Base-by-base conservation (phyloP, 768 basidiomycete species). In the Tephrocybe sp. region DNA sequence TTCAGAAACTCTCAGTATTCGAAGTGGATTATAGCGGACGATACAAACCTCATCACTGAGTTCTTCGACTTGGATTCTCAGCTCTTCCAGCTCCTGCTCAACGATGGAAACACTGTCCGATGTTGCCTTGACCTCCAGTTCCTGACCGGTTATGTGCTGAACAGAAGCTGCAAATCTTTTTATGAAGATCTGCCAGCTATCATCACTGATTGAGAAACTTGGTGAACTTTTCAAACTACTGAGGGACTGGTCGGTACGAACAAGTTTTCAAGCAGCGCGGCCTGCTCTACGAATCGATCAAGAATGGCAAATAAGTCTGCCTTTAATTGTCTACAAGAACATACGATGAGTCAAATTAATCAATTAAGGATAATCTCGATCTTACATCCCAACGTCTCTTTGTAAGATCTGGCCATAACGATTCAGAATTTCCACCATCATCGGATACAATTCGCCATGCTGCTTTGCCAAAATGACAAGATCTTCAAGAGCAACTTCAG, bases 221-320 rank as follows among this genome's bases (percentile, higher is more conserved):
- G 53, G 18, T 53, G 12, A 60, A 19, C 4, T 34, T 4, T 3
- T 21, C 13, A 25, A 39, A 6, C 26, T 25, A 25, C 18, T 41
- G 27, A 12, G 42, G 11, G 39, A 44, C 42, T 30, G 40, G 37
- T 19, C 9, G 46, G 34, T 3, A 62, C 82, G 51, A 65, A 88
- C 87, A 89, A 82, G 54, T 83, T 79, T 50, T 84, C 80, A 1
- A 89, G 65, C 47, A 72, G 58, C 2, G 74, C 70, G 4, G 82
- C 74, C 41, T 86, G 80, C 47, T 83, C 80, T 11, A 87, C 73
- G 55, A 92, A 87, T 34, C 77, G 79, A 49, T 84, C 81, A 26
- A 87, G 55, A 24, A 89, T 70, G 6, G 74, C 73, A 46, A 54
- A 54, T 36, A 54, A 41, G 24, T 54, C 53, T 4, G 53, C 48